Evolutionary conservation across 2,329 filamentous ascomycete genomes (phyloP).

Genomic region (Colletotrichum tamarilloi): DNA sequence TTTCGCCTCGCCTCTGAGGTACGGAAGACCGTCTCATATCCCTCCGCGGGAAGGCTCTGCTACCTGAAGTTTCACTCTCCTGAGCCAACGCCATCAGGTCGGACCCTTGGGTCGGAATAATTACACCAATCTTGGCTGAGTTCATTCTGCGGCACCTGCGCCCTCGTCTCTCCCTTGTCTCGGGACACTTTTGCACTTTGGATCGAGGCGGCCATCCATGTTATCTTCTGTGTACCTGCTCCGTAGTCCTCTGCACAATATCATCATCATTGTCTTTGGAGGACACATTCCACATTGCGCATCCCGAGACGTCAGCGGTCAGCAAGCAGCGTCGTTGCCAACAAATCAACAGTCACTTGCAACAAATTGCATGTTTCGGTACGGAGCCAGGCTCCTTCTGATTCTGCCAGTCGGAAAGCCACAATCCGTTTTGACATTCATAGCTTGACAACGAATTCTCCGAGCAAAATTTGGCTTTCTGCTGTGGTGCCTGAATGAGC

Average conservation of each 20-base stretch:
- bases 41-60: background rate
- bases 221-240: too few relatives aligned
- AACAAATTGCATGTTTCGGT: background rate
- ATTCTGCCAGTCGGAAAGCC: background rate
- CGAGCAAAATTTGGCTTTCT: background rate
- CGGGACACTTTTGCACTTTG: background rate
- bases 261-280: constrained; percentile 1
- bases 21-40: constrained; percentile 1
- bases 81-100: background rate
- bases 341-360: background rate
- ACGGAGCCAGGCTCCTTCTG: background rate
- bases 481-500: background rate
- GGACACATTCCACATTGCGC: background rate
- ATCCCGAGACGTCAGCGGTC: constrained; percentile 5
- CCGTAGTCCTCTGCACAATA: background rate
- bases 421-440: background rate
- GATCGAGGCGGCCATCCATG: background rate
- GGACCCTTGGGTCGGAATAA: constrained; percentile 2
- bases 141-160: background rate
- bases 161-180: background rate
- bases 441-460: background rate
- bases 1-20: background rate
- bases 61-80: constrained; percentile 17
- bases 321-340: background rate
- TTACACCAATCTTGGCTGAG: background rate